Conservation (phyloP, 2,329 filamentous ascomycete species). For the Penicillium sp. region DNA sequence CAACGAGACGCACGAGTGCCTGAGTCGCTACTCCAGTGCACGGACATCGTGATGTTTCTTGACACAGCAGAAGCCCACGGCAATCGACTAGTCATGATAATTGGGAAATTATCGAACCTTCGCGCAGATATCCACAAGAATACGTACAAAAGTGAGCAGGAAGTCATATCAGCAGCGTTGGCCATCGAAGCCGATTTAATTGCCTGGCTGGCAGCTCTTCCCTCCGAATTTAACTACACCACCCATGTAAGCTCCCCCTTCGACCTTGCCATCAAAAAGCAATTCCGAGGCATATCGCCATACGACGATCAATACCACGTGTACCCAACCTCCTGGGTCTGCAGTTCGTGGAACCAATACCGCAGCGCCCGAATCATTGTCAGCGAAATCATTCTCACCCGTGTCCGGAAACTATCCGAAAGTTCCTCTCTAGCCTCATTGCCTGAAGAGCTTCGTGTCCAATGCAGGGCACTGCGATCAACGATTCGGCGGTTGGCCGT, state of each 20-base stretch:
- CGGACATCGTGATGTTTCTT: constrained; percentile 30
- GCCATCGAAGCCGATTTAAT: constrained; percentile 36
- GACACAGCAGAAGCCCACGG: constrained; percentile 30
- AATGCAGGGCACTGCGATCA: constrained; percentile 30
- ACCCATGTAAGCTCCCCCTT: constrained; percentile 22
- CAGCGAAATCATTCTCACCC: constrained; percentile 48
- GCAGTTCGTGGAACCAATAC: constrained; percentile 59
- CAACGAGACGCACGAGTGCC: constrained; percentile 34
- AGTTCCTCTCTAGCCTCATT: constrained; percentile 19
- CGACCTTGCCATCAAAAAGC: constrained; percentile 38
- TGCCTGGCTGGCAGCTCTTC: constrained; percentile 31
- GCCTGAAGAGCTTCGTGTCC: constrained; percentile 31
- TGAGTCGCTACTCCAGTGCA: constrained; percentile 32
- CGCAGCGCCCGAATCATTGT: constrained; percentile 58
- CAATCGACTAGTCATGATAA: constrained; percentile 30
- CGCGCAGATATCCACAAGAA: constrained; percentile 33
- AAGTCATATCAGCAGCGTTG: constrained; percentile 33
- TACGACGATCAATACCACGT: constrained; percentile 56
- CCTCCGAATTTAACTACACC: constrained; percentile 29
- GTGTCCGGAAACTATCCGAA: constrained; percentile 27
- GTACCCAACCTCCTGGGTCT: constrained; percentile 55
- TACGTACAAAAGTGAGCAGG: constrained; percentile 23
- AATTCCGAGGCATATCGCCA: constrained; percentile 24
- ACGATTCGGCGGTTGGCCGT: constrained; percentile 29
- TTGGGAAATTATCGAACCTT: constrained; percentile 33